Conservation (phyloP, 495 filamentous ascomycete genomes). For the Neurospora discreta region DNA sequence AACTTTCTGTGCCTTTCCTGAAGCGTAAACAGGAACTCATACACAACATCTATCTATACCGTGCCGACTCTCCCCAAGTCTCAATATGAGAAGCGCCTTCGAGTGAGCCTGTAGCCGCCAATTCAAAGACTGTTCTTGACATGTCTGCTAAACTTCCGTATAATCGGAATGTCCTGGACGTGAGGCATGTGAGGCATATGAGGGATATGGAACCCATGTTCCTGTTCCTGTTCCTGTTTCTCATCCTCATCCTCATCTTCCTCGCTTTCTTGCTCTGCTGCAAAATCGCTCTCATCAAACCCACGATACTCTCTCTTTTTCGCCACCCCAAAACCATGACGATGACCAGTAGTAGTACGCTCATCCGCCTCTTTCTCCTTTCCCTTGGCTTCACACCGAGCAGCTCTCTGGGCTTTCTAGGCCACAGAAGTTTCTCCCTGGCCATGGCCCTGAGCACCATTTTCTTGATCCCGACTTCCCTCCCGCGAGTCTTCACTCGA, state of each 20-base stretch:
- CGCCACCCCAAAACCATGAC: background rate
- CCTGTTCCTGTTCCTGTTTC: background rate
- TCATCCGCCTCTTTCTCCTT: background rate
- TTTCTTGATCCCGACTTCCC: background rate
- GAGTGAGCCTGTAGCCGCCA: background rate
- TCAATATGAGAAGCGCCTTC: background rate
- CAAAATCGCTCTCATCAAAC: background rate
- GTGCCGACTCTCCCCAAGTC: background rate
- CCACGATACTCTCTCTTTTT: background rate
- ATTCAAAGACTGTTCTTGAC: background rate
- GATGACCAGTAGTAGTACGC: background rate
- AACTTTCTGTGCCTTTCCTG: background rate
- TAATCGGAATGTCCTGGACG: background rate
- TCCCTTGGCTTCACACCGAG: background rate
- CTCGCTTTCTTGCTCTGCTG: background rate
- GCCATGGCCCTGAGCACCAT: background rate
- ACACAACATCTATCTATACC: background rate
- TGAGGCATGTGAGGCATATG: background rate
- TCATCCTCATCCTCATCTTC: background rate
- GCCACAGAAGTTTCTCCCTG: background rate
- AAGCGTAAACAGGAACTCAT: background rate
- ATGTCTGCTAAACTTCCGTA: background rate
- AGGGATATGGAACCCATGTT: background rate
- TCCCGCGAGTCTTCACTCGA: background rate
- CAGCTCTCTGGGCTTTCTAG: background rate